Evolutionary conservation across 176 grass and related monocot species (phyloP).

Genomic region (Chrysopogon serrulatus): DNA sequence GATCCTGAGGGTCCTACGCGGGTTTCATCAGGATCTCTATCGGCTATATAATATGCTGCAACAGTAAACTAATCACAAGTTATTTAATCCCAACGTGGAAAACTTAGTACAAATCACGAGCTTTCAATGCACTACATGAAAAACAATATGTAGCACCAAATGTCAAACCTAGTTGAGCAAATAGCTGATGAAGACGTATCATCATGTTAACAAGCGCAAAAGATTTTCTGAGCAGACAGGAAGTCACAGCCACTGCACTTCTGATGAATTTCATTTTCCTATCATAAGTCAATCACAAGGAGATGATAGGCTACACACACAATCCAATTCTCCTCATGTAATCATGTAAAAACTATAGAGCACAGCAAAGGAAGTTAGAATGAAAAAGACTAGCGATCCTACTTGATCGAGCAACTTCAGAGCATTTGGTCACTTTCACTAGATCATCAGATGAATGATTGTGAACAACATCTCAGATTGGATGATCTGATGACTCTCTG

Average conservation of each 20-base stretch:
- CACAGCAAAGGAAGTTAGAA: not conserved
- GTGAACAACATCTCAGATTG: slow-evolving; percentile 23
- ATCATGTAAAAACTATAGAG: slow-evolving; percentile 7
- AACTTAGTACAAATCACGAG: slow-evolving; percentile 24
- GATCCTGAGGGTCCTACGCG: not conserved
- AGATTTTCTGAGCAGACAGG: not conserved
- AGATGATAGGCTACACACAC: slow-evolving; percentile 42
- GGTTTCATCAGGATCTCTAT: slow-evolving; percentile 11
- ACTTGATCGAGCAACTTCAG: slow-evolving; percentile 5
- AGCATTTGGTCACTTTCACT: slow-evolving; percentile 34
- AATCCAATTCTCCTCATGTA: slow-evolving; percentile 36
- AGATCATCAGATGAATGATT: slow-evolving; percentile 13
- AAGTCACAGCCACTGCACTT: not conserved
- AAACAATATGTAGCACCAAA: not conserved
- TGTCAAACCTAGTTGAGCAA: slow-evolving; percentile 29
- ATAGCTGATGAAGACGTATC: not conserved
- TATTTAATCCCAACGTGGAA: slow-evolving; percentile 15
- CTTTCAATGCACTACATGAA: slow-evolving; percentile 18
- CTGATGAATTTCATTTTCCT: not conserved
- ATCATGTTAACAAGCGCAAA: not conserved
- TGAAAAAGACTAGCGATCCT: not conserved
- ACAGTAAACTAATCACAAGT: not conserved
- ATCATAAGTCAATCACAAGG: slow-evolving; percentile 13
- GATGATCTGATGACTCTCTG: slow-evolving; percentile 1
- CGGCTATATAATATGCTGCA: slow-evolving; percentile 18